phyloP scores from a whole-genome alignment of 2,329 filamentous ascomycete genomes.

The Fonsecaea nubica region DNA sequence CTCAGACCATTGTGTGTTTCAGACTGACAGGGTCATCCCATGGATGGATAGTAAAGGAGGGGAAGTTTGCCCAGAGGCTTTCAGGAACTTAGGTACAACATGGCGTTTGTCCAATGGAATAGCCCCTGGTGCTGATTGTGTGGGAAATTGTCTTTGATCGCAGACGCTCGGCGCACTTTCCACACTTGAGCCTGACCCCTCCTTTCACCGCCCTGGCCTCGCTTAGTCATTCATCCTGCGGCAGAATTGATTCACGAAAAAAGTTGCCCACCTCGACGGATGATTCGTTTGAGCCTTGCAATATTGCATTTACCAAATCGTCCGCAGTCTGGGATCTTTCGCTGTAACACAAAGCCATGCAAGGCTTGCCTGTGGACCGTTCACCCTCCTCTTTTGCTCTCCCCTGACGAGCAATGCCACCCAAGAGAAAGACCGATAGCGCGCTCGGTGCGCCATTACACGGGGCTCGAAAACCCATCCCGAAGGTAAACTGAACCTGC shows the following conservation, averaged over 20 bases:
- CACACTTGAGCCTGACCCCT: conserved; percentile 10
- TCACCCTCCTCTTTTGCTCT: neutral
- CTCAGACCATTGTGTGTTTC: conserved; percentile 15
- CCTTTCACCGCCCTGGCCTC: conserved; percentile 22
- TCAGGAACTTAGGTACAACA: neutral
- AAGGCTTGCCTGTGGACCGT: neutral
- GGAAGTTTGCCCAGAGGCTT: neutral
- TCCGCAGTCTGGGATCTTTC: neutral
- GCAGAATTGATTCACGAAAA: conserved; percentile 19
- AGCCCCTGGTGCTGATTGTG: neutral
- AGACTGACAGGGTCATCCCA: conserved; percentile 16
- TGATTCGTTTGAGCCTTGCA: conserved; percentile 17
- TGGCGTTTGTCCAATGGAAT: neutral
- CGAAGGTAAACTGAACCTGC: conserved; percentile 30
- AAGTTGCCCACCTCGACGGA: conserved; percentile 23
- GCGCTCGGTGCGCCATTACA: conserved; percentile 26
- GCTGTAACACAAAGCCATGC: neutral
- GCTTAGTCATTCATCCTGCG: conserved; percentile 8
- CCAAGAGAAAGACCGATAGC: conserved; percentile 39
- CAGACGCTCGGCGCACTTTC: neutral
- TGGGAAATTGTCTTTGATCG: neutral
- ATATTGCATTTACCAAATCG: neutral
- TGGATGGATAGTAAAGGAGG: neutral
- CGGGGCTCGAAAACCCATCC: conserved; percentile 24
- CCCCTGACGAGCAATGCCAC: conserved; percentile 33